Conservation (phyloP, 1,284 basidiomycete genomes). For the Ceratobasidium sp. region DNA sequence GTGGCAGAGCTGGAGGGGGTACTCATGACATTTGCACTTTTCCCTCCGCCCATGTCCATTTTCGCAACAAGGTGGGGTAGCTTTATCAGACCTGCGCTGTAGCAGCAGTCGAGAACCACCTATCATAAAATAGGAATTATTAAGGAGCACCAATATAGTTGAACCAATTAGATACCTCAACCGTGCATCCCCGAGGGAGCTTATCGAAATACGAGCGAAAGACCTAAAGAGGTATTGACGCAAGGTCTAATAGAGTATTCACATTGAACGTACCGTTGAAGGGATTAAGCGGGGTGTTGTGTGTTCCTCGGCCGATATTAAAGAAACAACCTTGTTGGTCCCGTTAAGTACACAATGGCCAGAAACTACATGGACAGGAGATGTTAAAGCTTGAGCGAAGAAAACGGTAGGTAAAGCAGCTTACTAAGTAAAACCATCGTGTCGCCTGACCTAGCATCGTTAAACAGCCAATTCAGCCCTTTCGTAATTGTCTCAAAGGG, state of each 20-base stretch:
- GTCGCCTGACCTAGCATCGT: background rate
- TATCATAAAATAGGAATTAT: background rate
- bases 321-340: slow-evolving; percentile 21
- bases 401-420: background rate
- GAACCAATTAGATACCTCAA: slow-evolving; percentile 11
- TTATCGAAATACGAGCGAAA: slow-evolving; percentile 28
- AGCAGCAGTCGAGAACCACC: slow-evolving; percentile 37
- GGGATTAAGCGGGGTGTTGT: background rate
- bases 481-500: background rate
- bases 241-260: background rate
- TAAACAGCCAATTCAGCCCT: slow-evolving; percentile 23
- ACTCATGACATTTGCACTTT: background rate
- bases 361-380: slow-evolving; percentile 4
- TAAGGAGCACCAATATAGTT: background rate
- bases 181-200: slow-evolving; percentile 33
- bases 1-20: background rate
- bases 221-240: background rate
- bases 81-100: slow-evolving; percentile 33
- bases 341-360: slow-evolving; percentile 24
- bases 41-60: slow-evolving; percentile 3
- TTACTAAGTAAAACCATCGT: slow-evolving; percentile 30
- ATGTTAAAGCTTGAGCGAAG: background rate
- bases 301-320: background rate
- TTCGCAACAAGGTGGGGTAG: slow-evolving; percentile 9
- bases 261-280: slow-evolving; percentile 19